Evolutionary conservation across 1,284 basidiomycete species (phyloP).

Genomic region (Ustilago loliicola): DNA sequence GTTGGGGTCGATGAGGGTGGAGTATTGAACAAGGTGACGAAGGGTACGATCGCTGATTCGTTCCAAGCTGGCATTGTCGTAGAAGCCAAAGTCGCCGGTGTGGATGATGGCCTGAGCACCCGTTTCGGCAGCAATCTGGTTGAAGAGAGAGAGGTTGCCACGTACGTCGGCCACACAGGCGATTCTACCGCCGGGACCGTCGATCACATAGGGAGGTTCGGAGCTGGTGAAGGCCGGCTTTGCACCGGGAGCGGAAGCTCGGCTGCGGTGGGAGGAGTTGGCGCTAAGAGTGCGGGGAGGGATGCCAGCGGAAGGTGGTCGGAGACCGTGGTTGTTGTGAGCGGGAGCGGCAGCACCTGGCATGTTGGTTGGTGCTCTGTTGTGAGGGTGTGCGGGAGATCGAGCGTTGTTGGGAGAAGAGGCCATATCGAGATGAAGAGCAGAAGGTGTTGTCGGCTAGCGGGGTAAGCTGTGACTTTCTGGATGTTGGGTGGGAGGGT

Average conservation of each 20-base stretch:
- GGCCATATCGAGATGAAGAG: constrained; percentile 28
- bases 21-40: constrained; percentile 96
- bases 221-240: constrained; percentile 24
- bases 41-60: constrained; percentile 92
- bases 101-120: constrained; percentile 86
- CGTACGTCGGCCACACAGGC: constrained; percentile 95
- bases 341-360: constrained; percentile 27
- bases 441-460: no score
- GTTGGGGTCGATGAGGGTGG: constrained; percentile 87
- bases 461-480: constrained; percentile 10
- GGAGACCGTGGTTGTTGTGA: constrained; percentile 32
- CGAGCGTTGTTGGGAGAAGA: constrained; percentile 30
- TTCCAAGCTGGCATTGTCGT: constrained; percentile 85
- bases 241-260: constrained; percentile 23
- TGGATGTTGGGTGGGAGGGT: neutral
- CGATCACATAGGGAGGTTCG: constrained; percentile 59
- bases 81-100: constrained; percentile 99
- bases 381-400: constrained; percentile 32
- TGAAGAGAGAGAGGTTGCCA: constrained; percentile 82
- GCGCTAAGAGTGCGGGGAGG: constrained; percentile 35
- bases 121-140: constrained; percentile 91
- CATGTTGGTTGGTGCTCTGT: constrained; percentile 23
- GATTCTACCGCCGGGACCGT: constrained; percentile 78
- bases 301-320: constrained; percentile 27
- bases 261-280: constrained; percentile 41